A percentile compares a stretch with the other conserved stretches of the same genome.
phyloP scores from a whole-genome alignment of 441 rosid genomes.

The Erodium chrysanthum region DNA sequence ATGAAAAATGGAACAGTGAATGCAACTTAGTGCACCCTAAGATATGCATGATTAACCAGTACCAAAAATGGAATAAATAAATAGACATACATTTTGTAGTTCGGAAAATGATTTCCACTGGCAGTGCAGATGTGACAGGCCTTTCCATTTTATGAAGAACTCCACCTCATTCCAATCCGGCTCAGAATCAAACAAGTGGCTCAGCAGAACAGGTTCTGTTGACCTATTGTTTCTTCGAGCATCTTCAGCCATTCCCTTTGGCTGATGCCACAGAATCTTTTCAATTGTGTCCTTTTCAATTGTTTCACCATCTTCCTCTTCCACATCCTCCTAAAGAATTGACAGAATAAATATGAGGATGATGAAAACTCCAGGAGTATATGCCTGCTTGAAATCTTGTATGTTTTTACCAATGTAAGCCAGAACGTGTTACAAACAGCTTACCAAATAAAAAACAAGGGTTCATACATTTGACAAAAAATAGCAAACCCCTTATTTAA shows the following conservation, averaged over 20 bases:
- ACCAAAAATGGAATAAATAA: constrained; percentile 12
- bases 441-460: not conserved
- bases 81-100: constrained; percentile 71
- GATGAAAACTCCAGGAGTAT: not conserved
- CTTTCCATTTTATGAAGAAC: constrained; percentile 97
- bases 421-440: not conserved
- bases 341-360: constrained; percentile 1
- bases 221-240: constrained; percentile 48
- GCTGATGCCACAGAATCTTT: constrained; percentile 97
- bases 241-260: constrained; percentile 73
- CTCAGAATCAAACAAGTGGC: constrained; percentile 67
- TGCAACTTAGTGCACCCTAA: not conserved
- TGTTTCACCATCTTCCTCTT: constrained; percentile 88
- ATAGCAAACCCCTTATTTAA: constrained; percentile 2
- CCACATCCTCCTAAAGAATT: constrained; percentile 66
- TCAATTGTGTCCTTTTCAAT: constrained; percentile 92
- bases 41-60: not conserved
- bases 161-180: constrained; percentile 88
- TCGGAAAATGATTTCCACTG: constrained; percentile 87
- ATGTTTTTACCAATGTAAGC: constrained; percentile 2
- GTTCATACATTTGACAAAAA: not conserved
- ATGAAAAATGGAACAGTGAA: not conserved
- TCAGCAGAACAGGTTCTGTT: constrained; percentile 58
- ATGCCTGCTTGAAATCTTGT: not conserved
- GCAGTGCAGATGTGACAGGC: constrained; percentile 97